These are phyloP conservation scores for Fonsecaea nubica DNA, from an alignment of 2,329 filamentous ascomycete genomes.

Conservation along the genomic window DNA sequence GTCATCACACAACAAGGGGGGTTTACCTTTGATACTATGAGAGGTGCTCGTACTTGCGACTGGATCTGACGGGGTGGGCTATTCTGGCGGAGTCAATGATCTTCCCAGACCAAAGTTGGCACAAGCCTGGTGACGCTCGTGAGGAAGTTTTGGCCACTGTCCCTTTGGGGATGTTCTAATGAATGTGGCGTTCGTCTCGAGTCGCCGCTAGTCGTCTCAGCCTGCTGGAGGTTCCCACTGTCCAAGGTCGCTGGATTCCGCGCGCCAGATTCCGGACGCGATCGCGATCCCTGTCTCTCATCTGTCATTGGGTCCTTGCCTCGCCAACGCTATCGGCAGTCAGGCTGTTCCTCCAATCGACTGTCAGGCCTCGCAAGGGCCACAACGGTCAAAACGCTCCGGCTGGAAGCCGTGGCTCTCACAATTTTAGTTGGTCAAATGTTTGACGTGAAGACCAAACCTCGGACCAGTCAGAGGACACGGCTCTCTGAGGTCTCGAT, in stretches of 20 bases:
- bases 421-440: slow-evolving; percentile 32
- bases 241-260: slow-evolving; percentile 16
- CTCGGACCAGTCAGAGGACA: slow-evolving; percentile 24
- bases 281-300: slow-evolving; percentile 22
- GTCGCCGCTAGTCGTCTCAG: slow-evolving; percentile 32
- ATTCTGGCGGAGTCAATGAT: slow-evolving; percentile 28
- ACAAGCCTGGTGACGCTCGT: slow-evolving; percentile 7
- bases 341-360: slow-evolving; percentile 19
- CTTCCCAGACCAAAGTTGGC: slow-evolving; percentile 32
- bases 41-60: background rate
- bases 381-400: slow-evolving; percentile 38
- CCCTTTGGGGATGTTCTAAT: slow-evolving; percentile 21
- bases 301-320: slow-evolving; percentile 17
- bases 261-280: slow-evolving; percentile 28
- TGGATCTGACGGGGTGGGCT: slow-evolving; percentile 26
- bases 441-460: slow-evolving; percentile 37
- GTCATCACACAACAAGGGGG: background rate
- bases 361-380: slow-evolving; percentile 17
- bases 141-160: slow-evolving; percentile 11
- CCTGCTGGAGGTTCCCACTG: slow-evolving; percentile 10
- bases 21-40: background rate
- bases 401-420: slow-evolving; percentile 31
- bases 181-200: slow-evolving; percentile 30
- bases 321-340: slow-evolving; percentile 24
- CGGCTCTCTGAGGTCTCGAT: slow-evolving; percentile 10